Evolutionary conservation across 129 eudicot genomes (phyloP), one percentile per base, ranked within the genome.

Genomic region (Flaveria robusta): DNA sequence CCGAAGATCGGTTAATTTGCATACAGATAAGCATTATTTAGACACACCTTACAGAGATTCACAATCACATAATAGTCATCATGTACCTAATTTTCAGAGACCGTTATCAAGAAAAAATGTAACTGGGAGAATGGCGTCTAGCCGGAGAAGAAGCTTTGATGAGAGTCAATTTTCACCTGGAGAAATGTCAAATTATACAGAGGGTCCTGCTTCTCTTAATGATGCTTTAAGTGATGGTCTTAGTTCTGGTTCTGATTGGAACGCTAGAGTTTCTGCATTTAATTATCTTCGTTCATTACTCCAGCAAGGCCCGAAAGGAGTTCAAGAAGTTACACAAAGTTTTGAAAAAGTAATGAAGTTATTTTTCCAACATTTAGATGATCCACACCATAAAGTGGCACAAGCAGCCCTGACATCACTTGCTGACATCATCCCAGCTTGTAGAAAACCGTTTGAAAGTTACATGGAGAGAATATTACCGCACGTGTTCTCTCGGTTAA

Each of bases 351-450:
- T 91, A 77, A 91, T 94, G 97, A 94, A 91, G 74, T 82, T 94
- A 74, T 94, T 91, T 80, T 94, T 94, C 75, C 91, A 87, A 84
- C 97, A 94, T 60, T 80, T 94, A 81, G 96, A 91, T 79, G 99
- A 94, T 78, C 99, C 99, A 7, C 99, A 94, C 80, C 99, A 94
- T 77, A 94, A 94, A 88, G 99, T 94, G 50, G 99, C 98, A 39
- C 99, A 94, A 72, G 99, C 99, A 22, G 97, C 99, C 58, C 85
- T 94, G 27, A 91, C 89, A 34, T 87, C 99, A 68, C 97, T 91
- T 70, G 97, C 97, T 7, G 99, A 94, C 54, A 82, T 94, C 54
- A 94, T 94, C 50, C 96, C 99, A 15, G 80, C 97, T 74, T 94
- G 99, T 78, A 80, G 87, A 76, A 94, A 83, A 87, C 93, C 92